These are phyloP conservation scores for Arbutus unedo DNA, from an alignment of 148 eudicot species.

Conservation along the genomic window DNA sequence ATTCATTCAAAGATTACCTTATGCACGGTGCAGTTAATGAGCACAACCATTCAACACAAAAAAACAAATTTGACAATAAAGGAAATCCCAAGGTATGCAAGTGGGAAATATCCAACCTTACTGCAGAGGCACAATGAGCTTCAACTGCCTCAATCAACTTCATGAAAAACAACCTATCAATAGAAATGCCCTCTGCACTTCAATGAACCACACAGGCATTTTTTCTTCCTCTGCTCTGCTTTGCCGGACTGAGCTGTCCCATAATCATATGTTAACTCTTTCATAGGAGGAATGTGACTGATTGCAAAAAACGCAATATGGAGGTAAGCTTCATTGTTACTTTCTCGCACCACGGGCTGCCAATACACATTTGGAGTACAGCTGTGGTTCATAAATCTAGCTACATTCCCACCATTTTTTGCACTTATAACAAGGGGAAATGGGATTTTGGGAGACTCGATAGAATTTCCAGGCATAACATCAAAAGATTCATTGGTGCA, in stretches of 20 bases:
- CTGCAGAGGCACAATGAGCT: slow-evolving; percentile 15
- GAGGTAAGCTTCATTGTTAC: slow-evolving; percentile 44
- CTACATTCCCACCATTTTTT: slow-evolving; percentile 71
- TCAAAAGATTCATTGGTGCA: slow-evolving; percentile 47
- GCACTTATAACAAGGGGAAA: slow-evolving; percentile 68
- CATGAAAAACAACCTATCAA: slow-evolving; percentile 22
- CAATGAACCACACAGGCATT: slow-evolving; percentile 68
- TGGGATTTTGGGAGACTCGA: slow-evolving; percentile 37
- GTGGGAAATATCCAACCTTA: slow-evolving; percentile 8
- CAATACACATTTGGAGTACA: slow-evolving; percentile 87
- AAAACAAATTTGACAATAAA: not conserved
- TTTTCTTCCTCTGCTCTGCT: slow-evolving; percentile 52
- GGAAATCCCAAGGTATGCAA: not conserved
- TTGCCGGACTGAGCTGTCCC: slow-evolving; percentile 50
- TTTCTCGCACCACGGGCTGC: slow-evolving; percentile 75
- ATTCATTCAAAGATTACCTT: not conserved
- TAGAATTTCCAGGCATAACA: slow-evolving; percentile 20
- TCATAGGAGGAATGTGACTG: slow-evolving; percentile 82
- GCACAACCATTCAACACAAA: slow-evolving; percentile 2
- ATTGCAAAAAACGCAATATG: slow-evolving; percentile 84
- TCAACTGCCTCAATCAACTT: slow-evolving; percentile 12
- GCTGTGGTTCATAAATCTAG: slow-evolving; percentile 95
- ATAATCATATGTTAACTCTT: slow-evolving; percentile 84
- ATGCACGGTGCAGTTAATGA: not conserved
- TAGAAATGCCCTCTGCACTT: slow-evolving; percentile 83